Conservation (phyloP, 495 filamentous ascomycete genomes). For the Cenococcum geophilum region DNA sequence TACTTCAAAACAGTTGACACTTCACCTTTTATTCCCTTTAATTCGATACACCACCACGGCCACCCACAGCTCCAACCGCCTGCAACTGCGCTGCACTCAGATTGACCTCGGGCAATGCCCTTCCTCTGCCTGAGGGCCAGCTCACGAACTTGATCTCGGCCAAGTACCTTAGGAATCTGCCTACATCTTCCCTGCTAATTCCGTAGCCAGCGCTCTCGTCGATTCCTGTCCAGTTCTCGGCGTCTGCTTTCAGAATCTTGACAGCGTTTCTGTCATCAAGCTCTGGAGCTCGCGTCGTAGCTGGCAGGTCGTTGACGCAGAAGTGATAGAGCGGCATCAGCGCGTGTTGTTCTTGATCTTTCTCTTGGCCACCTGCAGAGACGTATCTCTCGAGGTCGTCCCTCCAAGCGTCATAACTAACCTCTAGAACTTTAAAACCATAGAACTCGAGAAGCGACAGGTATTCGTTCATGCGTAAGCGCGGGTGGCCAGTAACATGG, state of each 20-base stretch:
- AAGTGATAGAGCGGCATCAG: constrained; percentile 75
- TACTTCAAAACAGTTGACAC: too few relatives aligned
- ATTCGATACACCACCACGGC: too few relatives aligned
- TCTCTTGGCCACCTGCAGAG: constrained; percentile 25
- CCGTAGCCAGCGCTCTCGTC: constrained; percentile 38
- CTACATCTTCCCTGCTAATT: constrained; percentile 7
- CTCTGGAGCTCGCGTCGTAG: constrained; percentile 70
- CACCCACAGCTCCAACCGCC: too few relatives aligned
- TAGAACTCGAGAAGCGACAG: constrained; percentile 64
- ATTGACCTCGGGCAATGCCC: too few relatives aligned
- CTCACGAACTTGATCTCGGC: too few relatives aligned
- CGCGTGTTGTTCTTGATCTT: constrained; percentile 52
- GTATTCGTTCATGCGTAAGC: constrained; percentile 73
- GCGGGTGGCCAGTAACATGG: constrained; percentile 78
- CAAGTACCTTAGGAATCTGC: too few relatives aligned
- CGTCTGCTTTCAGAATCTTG: constrained; percentile 55
- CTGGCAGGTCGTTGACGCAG: constrained; percentile 70
- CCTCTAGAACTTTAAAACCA: constrained; percentile 50
- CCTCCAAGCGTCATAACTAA: constrained; percentile 52
- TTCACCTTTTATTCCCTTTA: too few relatives aligned
- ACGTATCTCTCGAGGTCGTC: constrained; percentile 40
- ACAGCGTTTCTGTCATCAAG: constrained; percentile 71
- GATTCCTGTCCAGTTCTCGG: constrained; percentile 55
- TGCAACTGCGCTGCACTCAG: too few relatives aligned
- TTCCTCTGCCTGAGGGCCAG: too few relatives aligned